Evolutionary conservation across 2,329 filamentous ascomycete species (phyloP).

Genomic region (Elsinoe necatrix): DNA sequence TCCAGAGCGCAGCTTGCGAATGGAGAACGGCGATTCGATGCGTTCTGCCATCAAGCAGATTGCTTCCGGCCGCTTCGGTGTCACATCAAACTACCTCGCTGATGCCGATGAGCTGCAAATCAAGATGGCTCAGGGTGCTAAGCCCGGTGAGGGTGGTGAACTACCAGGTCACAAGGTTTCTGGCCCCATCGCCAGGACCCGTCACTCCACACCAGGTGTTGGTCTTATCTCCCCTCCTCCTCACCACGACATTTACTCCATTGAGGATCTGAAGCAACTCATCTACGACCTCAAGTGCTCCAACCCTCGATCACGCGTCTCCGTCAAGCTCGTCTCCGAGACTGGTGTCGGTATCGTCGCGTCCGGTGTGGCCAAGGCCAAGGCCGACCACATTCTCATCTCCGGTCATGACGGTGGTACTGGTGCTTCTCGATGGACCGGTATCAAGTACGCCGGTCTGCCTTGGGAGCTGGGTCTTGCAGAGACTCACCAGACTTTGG

Average conservation of each 20-base stretch:
- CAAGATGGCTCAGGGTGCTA: slow-evolving; percentile 98
- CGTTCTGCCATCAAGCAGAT: slow-evolving; percentile 96
- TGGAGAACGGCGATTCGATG: slow-evolving; percentile 94
- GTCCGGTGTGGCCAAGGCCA: slow-evolving; percentile 94
- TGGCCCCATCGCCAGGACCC: slow-evolving; percentile 83
- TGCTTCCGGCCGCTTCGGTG: slow-evolving; percentile 89
- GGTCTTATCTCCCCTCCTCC: slow-evolving; percentile 92
- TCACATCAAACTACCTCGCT: slow-evolving; percentile 87
- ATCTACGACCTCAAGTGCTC: slow-evolving; percentile 98
- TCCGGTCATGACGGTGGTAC: slow-evolving; percentile 96
- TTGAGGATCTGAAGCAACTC: slow-evolving; percentile 93
- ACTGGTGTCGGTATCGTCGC: slow-evolving; percentile 96
- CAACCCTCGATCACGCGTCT: slow-evolving; percentile 83
- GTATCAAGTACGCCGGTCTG: slow-evolving; percentile 95
- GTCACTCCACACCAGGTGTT: slow-evolving; percentile 92
- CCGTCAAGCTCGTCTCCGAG: slow-evolving; percentile 95
- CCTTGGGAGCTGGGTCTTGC: slow-evolving; percentile 95
- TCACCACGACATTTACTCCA: slow-evolving; percentile 97
- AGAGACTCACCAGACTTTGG: slow-evolving; percentile 92
- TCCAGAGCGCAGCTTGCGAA: slow-evolving; percentile 73
- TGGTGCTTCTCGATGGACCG: slow-evolving; percentile 93
- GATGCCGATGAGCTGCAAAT: slow-evolving; percentile 96
- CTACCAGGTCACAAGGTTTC: slow-evolving; percentile 95
- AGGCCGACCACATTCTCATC: slow-evolving; percentile 93
- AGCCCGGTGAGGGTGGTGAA: slow-evolving; percentile 95